Evolutionary conservation across 768 basidiomycete species (phyloP), one percentile per base, ranked within the genome.

Genomic region (Cubamyces sp.): DNA sequence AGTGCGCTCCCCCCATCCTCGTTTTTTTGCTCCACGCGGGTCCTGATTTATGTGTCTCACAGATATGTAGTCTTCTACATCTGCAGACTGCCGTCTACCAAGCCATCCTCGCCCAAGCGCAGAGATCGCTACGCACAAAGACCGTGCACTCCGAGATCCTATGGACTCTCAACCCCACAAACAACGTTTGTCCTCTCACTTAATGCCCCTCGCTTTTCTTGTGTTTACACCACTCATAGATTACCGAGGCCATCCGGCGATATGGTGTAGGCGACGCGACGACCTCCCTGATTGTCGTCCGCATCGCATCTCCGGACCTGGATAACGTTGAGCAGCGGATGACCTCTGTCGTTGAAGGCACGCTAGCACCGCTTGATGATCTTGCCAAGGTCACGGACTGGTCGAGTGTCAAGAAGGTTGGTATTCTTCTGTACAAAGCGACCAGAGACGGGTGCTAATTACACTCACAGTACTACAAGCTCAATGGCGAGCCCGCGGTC

Each of bases 71-170:
- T 58, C 73, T 81, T 3, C 71, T 87, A 46, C 95, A 96, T 68
- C 76, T 98, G 14, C 85, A 92, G 71, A 94, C 92, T 0, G 96
- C 93, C 0, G 82, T 95, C 12, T 81, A 89, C 56, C 91, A 94
- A 67, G 88, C 94, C 1, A 77, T 93, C n/a, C 76, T 95, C 12
- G 84, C 93, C 0, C 79, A 84, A 28, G 73, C 82, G 3, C 82
- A 87, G 43, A 79, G 77, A 21, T 69, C 77, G 0, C 77, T 96
- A 59, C 81, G 88, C 49, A 95, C 96, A 1, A 92, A 90, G 76
- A 93, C 94, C 1, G 76, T 95, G 0, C 95, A 98, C 71, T 94
- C 94, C 0, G 96, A 98, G 74, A 82, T 98, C 53, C 79, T 98
- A n/a, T 94, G 90, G 81, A 76, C 84, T 21, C 78, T 98, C 50